A percentile compares a stretch with the other conserved stretches of the same genome.
phyloP scores from a whole-genome alignment of 441 rosid species.

The Sinapis alba region DNA sequence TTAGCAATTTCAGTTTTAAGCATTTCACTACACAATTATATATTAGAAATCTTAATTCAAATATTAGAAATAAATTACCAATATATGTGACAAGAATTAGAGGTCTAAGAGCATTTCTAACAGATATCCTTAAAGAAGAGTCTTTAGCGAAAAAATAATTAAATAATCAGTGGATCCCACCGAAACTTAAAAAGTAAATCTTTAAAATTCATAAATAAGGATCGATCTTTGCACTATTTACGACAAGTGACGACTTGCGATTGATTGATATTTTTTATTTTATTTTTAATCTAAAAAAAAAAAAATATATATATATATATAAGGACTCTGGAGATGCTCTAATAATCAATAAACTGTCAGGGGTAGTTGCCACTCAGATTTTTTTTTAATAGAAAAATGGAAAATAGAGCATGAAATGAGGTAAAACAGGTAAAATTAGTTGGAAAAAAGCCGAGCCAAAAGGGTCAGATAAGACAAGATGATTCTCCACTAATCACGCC shows the following conservation, averaged over 20 bases:
- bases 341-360: not conserved
- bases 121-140: too few species aligned
- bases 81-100: not conserved
- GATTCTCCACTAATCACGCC: conserved; percentile 38
- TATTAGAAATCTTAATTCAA: not conserved
- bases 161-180: too few species aligned
- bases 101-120: too few species aligned
- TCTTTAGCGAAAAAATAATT: too few species aligned
- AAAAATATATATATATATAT: too few species aligned
- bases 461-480: conserved; percentile 17
- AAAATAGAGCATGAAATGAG: conserved; percentile 36
- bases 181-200: too few species aligned
- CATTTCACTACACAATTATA: not conserved
- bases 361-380: not conserved
- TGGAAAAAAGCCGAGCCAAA: not conserved
- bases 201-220: too few species aligned
- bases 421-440: conserved; percentile 15
- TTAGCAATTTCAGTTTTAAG: not conserved
- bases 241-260: too few species aligned
- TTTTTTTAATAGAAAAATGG: not conserved
- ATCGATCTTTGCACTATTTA: too few species aligned
- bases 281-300: too few species aligned
- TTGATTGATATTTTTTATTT: too few species aligned
- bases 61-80: not conserved
- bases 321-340: too few species aligned